Conservation (phyloP, 208 protist genomes). For the Trypanosoma theileri region DNA sequence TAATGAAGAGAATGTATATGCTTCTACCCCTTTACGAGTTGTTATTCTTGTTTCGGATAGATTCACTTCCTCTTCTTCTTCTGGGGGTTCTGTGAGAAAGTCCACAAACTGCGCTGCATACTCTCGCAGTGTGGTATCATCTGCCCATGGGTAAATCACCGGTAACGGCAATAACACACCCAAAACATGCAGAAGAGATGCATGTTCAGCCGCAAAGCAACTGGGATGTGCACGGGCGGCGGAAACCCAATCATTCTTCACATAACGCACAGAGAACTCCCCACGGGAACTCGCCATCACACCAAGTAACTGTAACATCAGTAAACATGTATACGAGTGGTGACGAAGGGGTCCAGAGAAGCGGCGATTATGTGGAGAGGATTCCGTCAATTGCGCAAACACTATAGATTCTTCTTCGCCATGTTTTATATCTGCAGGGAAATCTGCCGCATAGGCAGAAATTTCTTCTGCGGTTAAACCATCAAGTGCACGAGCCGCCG, state of each 20-base stretch:
- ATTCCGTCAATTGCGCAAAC: constrained; percentile 7
- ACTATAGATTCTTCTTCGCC: constrained; percentile 21
- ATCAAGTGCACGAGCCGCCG: constrained; percentile 59
- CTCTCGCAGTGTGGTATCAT: constrained; percentile 51
- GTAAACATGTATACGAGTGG: constrained; percentile 68
- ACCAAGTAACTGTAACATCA: constrained; percentile 61
- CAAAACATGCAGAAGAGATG: constrained; percentile 71
- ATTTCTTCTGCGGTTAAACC: constrained; percentile 45
- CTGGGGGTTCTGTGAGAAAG: constrained; percentile 42
- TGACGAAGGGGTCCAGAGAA: not conserved
- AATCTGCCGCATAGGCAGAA: not conserved
- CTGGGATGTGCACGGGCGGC: constrained; percentile 27
- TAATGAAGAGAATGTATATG: constrained; percentile 32
- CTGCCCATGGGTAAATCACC: constrained; percentile 77
- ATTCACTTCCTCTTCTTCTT: not conserved
- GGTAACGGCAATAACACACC: constrained; percentile 57
- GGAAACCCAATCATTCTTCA: constrained; percentile 45
- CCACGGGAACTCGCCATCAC: constrained; percentile 61
- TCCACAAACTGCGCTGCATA: constrained; percentile 51
- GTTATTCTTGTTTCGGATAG: not conserved
- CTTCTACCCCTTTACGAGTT: constrained; percentile 23
- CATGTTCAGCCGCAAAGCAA: constrained; percentile 59
- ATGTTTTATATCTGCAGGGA: too few species aligned
- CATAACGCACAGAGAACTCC: constrained; percentile 47
- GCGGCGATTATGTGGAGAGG: not conserved